Base-by-base conservation (phyloP, 2,329 filamentous ascomycete genomes). In the Onygenales sp. region DNA sequence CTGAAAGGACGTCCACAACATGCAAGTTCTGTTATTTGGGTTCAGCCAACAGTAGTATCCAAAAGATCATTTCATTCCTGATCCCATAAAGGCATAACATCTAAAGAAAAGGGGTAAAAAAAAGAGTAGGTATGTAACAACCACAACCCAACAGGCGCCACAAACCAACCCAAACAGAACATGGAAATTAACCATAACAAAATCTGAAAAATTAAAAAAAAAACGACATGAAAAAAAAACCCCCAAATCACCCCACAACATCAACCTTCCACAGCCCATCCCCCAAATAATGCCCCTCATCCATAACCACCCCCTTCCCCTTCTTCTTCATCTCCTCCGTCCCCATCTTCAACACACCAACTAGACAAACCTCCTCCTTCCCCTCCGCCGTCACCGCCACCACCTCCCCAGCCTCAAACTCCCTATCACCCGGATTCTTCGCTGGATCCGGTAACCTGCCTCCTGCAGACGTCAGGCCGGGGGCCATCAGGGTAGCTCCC, bases 401-500 rank as follows among this genome's bases (percentile, higher is more conserved):
- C 1, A 93, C 86, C 67, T 88, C 82, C 0, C 92, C 93, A 65
- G 86, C 84, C 59, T 82, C 79, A 59, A 96, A 68, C 68, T 93
- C 89, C 51, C 72, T 58, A 54, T 76, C 73, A 1, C 68, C 64
- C 7, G 56, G 56, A 1, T 61, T 59, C 37, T 67, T 63, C 7
- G 68, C 60, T 5, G 73, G 69, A 57, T 81, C 74, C 0, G 93
- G 93, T 63, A 98, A 71, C 47, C 87, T 71, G 0, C 93, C 93
- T 0, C 93, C 93, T 0, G 83, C 72, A 17, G 84, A 89, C 32
- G 93, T 98, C 62, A 98, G 71, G 0, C 93, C 93, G 0, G 93
- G 93, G 1, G 90, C 92, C 93, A 98, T 98, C 58, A 98, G 84
- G 11, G 92, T 89, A 0, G 93, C 93, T 44, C 93, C 93, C 1